Conservation (phyloP, 2,329 filamentous ascomycete genomes). For the Drechslerella coelobrocha region DNA sequence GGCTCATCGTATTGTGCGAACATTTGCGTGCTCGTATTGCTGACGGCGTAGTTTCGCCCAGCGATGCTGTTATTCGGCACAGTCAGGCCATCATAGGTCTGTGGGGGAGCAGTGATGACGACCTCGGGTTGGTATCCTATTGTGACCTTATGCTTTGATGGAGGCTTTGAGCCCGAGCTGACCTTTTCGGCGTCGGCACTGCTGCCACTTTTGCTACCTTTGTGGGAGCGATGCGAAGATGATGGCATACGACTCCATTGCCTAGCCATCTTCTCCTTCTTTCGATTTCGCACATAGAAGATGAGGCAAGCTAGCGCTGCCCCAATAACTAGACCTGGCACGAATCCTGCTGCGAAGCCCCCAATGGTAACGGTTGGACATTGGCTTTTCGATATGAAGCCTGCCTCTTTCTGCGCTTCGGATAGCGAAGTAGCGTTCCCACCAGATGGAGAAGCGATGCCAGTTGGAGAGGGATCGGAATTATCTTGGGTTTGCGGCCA, state of each 20-base stretch:
- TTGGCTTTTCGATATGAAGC: conserved; percentile 37
- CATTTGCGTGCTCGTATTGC: conserved; percentile 46
- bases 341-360: conserved; percentile 41
- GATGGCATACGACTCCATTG: conserved; percentile 38
- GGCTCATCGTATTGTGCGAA: conserved; percentile 40
- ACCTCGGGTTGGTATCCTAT: conserved; percentile 47
- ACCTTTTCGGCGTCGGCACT: conserved; percentile 15
- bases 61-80: conserved; percentile 19
- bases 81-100: conserved; percentile 23
- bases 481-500: conserved; percentile 29
- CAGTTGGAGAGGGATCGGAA: conserved; percentile 8
- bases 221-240: conserved; percentile 16
- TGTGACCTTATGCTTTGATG: conserved; percentile 37
- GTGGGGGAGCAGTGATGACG: conserved; percentile 35
- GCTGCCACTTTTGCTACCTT: conserved; percentile 14
- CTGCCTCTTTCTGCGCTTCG: conserved; percentile 29
- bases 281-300: conserved; percentile 8
- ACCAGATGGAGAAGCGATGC: background rate
- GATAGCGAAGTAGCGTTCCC: conserved; percentile 34
- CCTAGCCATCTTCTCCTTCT: conserved; percentile 16
- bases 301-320: conserved; percentile 25
- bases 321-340: conserved; percentile 33
- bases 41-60: conserved; percentile 32
- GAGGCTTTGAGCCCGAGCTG: conserved; percentile 14
- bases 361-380: conserved; percentile 31